Conservation (phyloP, 495 filamentous ascomycete species). For the Neurospora sp. region DNA sequence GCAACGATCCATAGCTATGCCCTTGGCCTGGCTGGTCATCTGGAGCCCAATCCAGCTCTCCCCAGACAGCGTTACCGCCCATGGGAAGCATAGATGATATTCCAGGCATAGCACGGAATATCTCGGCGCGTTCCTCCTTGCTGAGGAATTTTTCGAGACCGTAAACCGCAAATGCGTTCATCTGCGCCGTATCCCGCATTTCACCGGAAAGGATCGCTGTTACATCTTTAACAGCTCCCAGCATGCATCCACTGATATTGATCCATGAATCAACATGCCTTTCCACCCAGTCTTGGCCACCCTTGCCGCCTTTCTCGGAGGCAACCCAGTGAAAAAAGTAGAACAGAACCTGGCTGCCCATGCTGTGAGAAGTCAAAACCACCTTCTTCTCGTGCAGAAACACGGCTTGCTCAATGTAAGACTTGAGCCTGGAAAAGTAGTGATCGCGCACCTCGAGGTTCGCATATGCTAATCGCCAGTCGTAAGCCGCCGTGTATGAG, state of each 20-base stretch:
- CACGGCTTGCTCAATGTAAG: slow-evolving; percentile 76
- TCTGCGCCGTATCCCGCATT: slow-evolving; percentile 95
- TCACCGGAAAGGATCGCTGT: slow-evolving; percentile 89
- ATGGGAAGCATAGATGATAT: slow-evolving; percentile 96
- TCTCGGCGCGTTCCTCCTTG: slow-evolving; percentile 79
- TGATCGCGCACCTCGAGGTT: slow-evolving; percentile 85
- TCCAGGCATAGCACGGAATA: slow-evolving; percentile 94
- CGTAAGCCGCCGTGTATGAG: slow-evolving; percentile 90
- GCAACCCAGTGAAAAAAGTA: slow-evolving; percentile 99
- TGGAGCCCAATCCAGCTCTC: slow-evolving; percentile 78
- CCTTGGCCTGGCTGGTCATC: slow-evolving; percentile 70
- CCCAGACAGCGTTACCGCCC: slow-evolving; percentile 89
- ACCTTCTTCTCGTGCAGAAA: slow-evolving; percentile 63
- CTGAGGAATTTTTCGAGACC: slow-evolving; percentile 92
- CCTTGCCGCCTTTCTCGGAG: slow-evolving; percentile 62
- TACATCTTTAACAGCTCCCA: slow-evolving; percentile 85
- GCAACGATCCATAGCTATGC: slow-evolving; percentile 65
- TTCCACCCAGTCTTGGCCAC: slow-evolving; percentile 85
- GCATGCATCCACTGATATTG: slow-evolving; percentile 96
- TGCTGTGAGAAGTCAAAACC: slow-evolving; percentile 85
- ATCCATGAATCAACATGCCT: slow-evolving; percentile 87
- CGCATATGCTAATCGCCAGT: slow-evolving; percentile 89
- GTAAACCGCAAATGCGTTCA: slow-evolving; percentile 96
- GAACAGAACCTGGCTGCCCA: slow-evolving; percentile 90
- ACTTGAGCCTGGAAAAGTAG: slow-evolving; percentile 84